Base-by-base conservation (phyloP, 1,139 yeast species). In the Wickerhamomyces sp. region DNA sequence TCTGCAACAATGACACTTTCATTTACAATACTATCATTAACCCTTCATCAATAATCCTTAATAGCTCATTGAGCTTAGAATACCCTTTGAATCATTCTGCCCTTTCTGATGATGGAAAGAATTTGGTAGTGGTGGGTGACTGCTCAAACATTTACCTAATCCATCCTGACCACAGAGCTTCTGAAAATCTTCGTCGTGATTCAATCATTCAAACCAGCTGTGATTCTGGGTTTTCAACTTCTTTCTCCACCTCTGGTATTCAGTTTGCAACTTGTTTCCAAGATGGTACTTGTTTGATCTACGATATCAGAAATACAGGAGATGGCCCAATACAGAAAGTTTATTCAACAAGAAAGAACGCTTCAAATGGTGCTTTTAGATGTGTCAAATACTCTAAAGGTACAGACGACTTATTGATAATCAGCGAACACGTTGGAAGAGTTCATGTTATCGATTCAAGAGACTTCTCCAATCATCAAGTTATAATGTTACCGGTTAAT, bases 361-460 rank as follows among this genome's bases (percentile, higher is more conserved):
- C 68, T 4, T 70, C 70, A 28, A 64, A 63, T 43, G 77, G 78
- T 14, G 64, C 85, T 47, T 69, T 83, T 61, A 60, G 69, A 46
- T 52, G 56, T 36, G 52, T 43, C 16, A 78, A 75, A 55, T 87
- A 86, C 54, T 74, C 90, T 13, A 71, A 77, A 35, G 83, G 85
- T 13, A 69, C 82, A 20, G 89, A 82, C 52, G 96, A 89, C 59
- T 61, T 88, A 44, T 66, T 89, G 49, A 77, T 85, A 40, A 68
- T 89, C 2, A 76, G 86, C 39, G 97, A 89, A 58, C 96, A 89
- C 54, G 85, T 80, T 43, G 95, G 95, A 1, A 67, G 96, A 40
- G 86, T 89, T 3, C 97, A 89, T 62, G 67, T 88, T 38, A 68
- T 89, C 20, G 96, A 89, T 59, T 70, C 88, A 33, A 72, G 96